Evolutionary conservation across 176 grass and related monocot species (phyloP).

Genomic region (Eleusine indica): DNA sequence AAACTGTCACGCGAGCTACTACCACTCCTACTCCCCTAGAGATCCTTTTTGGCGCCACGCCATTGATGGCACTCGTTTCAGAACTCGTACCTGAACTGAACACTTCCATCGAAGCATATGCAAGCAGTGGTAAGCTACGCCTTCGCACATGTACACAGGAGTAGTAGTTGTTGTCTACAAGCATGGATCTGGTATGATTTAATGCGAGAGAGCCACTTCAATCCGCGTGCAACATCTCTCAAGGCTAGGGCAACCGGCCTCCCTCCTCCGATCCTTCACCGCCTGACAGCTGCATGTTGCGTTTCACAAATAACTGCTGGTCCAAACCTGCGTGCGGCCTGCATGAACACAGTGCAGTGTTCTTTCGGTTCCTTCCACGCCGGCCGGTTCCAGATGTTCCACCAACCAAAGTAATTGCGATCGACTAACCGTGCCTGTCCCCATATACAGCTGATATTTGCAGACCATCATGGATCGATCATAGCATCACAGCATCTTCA

Average conservation of each 20-base stretch:
- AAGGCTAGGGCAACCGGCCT: not conserved
- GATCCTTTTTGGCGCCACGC: conserved; percentile 28
- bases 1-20: not conserved
- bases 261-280: not conserved
- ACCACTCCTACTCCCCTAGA: not conserved
- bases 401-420: conserved; percentile 43
- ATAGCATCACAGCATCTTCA: no score
- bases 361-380: conserved; percentile 30
- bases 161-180: conserved; percentile 14
- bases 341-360: conserved; percentile 25
- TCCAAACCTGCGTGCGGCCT: not conserved
- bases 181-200: not conserved
- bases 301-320: conserved; percentile 16
- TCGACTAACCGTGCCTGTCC: no score
- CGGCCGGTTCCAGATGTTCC: not conserved
- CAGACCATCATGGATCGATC: no score
- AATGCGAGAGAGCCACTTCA: conserved; percentile 8
- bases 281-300: conserved; percentile 38
- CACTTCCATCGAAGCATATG: not conserved
- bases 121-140: no score
- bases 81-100: not conserved
- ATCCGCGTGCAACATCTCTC: conserved; percentile 14
- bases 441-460: no score
- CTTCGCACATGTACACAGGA: no score
- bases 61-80: conserved; percentile 12